phyloP scores from a whole-genome alignment of 441 rosid genomes.

The Biscutella auriculata region DNA sequence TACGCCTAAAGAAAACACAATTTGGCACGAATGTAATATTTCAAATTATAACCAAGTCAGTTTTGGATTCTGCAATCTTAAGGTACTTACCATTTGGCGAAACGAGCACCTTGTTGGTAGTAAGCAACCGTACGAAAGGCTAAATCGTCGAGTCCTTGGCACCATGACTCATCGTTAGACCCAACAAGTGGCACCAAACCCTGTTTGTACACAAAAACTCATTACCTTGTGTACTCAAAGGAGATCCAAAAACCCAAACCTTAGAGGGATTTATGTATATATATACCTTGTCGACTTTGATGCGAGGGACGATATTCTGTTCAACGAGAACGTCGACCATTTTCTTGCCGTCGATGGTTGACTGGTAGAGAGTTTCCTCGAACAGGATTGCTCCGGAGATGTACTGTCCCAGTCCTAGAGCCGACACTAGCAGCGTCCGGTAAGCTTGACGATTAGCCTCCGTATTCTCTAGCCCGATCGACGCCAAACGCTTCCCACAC shows the following conservation, averaged over 20 bases:
- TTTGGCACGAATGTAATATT: too few species aligned
- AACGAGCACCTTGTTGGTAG: constrained; percentile 95
- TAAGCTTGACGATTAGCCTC: constrained; percentile 96
- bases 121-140: constrained; percentile 86
- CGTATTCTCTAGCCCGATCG: constrained; percentile 75
- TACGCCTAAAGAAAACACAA: constrained; percentile 49
- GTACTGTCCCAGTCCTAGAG: constrained; percentile 71
- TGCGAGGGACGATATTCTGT: constrained; percentile 82
- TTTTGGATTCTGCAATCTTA: background rate
- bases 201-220: constrained; percentile 20
- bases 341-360: constrained; percentile 66
- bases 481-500: constrained; percentile 75
- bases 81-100: constrained; percentile 65
- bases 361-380: constrained; percentile 89
- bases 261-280: too few species aligned
- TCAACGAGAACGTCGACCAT: constrained; percentile 77
- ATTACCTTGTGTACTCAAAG: too few species aligned
- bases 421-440: constrained; percentile 72
- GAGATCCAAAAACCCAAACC: too few species aligned
- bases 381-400: constrained; percentile 78
- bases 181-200: constrained; percentile 87
- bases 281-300: constrained; percentile 91
- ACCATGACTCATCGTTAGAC: constrained; percentile 85
- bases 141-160: constrained; percentile 92
- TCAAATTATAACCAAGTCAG: too few species aligned